Percentiles rank a stretch among this genome's conserved stretches.
These are phyloP conservation scores for Chrysophaeum taylorii DNA, from an alignment of 352 stramenopile genomes.

Conservation along the genomic window DNA sequence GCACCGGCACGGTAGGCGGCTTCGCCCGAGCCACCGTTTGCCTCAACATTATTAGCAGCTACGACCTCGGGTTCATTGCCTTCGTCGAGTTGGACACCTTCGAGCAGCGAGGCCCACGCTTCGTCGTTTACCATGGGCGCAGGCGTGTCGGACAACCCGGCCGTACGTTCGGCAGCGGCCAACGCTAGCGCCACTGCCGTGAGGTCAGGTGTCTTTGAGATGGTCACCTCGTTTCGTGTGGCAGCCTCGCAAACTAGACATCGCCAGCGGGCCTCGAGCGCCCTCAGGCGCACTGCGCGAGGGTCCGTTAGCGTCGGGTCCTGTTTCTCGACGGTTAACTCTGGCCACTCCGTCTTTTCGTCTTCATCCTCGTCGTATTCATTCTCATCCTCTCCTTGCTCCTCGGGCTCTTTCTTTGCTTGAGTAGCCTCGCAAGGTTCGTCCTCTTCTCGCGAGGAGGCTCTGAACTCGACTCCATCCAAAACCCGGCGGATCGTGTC, in stretches of 20 bases:
- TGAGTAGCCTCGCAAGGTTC: slow-evolving; percentile 14
- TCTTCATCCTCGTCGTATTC: slow-evolving; percentile 17
- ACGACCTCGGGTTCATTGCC: too few species aligned
- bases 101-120: too few species aligned
- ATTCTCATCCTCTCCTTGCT: slow-evolving; percentile 14
- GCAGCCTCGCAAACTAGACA: not conserved
- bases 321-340: too few species aligned
- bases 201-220: too few species aligned
- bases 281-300: not conserved
- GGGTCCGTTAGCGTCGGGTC: not conserved
- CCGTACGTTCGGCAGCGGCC: not conserved
- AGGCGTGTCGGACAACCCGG: not conserved
- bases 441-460: slow-evolving; percentile 5
- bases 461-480: not conserved
- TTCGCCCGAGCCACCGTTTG: too few species aligned
- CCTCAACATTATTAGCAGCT: too few species aligned
- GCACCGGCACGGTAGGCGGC: too few species aligned
- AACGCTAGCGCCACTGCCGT: too few species aligned
- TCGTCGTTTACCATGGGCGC: too few species aligned
- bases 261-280: not conserved
- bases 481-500: slow-evolving; percentile 11
- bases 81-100: too few species aligned
- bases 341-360: slow-evolving; percentile 7
- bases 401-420: slow-evolving; percentile 14
- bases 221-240: too few species aligned